Evolutionary conservation across 1,284 basidiomycete species (phyloP).

Genomic region (Cryptococcus deneoformans): DNA sequence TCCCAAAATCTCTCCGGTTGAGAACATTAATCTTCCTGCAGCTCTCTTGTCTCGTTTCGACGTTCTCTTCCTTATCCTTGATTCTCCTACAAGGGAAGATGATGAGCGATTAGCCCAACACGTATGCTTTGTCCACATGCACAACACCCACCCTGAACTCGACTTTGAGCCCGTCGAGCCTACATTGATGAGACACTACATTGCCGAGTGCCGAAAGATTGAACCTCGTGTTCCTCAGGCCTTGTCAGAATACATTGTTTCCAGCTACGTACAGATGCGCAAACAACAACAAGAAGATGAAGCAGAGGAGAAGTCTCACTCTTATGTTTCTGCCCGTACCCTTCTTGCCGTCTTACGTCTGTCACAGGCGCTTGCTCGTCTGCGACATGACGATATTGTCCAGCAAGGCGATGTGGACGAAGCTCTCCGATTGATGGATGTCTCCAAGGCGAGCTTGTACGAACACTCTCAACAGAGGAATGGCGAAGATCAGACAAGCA

Average conservation of each 20-base stretch:
- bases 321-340: slow-evolving; percentile 96
- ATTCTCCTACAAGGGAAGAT: slow-evolving; percentile 90
- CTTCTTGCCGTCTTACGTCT: slow-evolving; percentile 92
- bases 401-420: slow-evolving; percentile 91
- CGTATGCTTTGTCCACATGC: slow-evolving; percentile 98
- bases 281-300: slow-evolving; percentile 90
- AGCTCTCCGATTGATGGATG: slow-evolving; percentile 93
- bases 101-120: slow-evolving; percentile 96
- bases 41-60: slow-evolving; percentile 96
- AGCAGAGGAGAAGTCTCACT: slow-evolving; percentile 80
- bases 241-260: slow-evolving; percentile 91
- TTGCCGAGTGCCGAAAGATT: slow-evolving; percentile 84
- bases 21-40: slow-evolving; percentile 99
- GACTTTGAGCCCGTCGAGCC: slow-evolving; percentile 77
- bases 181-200: slow-evolving; percentile 90
- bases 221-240: slow-evolving; percentile 81
- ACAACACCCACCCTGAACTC: slow-evolving; percentile 81
- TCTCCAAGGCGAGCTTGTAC: slow-evolving; percentile 84
- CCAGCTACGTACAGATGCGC: slow-evolving; percentile 91
- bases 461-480: slow-evolving; percentile 61
- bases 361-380: slow-evolving; percentile 87
- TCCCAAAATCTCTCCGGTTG: slow-evolving; percentile 92
- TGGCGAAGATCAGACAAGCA: slow-evolving; percentile 67
- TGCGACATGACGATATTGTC: slow-evolving; percentile 79
- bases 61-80: slow-evolving; percentile 93